A percentile compares a stretch with the other conserved stretches of the same genome.
These are phyloP conservation scores for Eimeria falciformis DNA, from an alignment of 169 alveolate genomes.

Conservation along the genomic window DNA sequence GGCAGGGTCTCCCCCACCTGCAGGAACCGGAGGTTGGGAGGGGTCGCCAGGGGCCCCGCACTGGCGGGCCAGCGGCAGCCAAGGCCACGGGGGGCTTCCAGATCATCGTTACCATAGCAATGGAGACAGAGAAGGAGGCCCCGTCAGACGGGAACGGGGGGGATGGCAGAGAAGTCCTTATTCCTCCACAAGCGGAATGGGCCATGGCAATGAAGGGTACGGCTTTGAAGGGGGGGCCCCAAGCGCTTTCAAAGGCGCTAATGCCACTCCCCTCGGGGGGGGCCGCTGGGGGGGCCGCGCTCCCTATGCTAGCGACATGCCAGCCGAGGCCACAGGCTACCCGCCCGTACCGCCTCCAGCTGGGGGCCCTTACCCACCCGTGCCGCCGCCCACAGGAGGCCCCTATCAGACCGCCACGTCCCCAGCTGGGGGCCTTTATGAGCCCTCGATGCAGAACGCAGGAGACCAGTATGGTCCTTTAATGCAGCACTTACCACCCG, in stretches of 20 bases:
- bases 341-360: too few relatives aligned
- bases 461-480: too few relatives aligned
- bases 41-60: not conserved
- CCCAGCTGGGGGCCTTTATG: too few relatives aligned
- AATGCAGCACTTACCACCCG: too few relatives aligned
- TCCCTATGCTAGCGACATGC: too few relatives aligned
- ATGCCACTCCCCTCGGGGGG: slow-evolving; percentile 17
- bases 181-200: too few relatives aligned
- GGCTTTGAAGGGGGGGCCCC: slow-evolving; percentile 10
- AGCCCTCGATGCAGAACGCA: too few relatives aligned
- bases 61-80: too few relatives aligned
- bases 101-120: not conserved
- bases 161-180: not conserved
- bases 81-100: too few relatives aligned
- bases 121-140: not conserved
- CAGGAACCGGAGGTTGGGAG: not conserved
- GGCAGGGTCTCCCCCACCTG: not conserved
- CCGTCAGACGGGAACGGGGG: not conserved
- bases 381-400: not conserved
- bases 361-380: not conserved
- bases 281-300: slow-evolving; percentile 17
- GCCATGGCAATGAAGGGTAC: too few relatives aligned
- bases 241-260: not conserved
- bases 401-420: too few relatives aligned
- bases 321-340: too few relatives aligned